Base-by-base conservation (phyloP, 768 basidiomycete genomes). In the Suillus lakei region DNA sequence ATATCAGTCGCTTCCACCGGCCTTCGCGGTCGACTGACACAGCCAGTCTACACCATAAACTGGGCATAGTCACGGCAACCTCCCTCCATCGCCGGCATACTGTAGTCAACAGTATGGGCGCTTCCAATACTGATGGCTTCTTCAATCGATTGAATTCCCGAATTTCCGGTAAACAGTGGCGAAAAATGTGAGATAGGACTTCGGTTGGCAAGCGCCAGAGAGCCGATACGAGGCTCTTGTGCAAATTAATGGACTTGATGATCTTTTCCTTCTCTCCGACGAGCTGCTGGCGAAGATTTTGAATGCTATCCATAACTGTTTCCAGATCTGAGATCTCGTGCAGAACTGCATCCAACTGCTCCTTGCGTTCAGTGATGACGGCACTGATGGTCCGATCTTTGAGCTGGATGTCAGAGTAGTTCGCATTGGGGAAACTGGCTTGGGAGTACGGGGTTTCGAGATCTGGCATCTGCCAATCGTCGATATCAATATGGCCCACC, bases 101-200 rank as follows among this genome's bases (percentile, higher is more conserved):
- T 43, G 71, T 70, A 23, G 79, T 73, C n/a, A 86, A 67, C 8
- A 81, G 55, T 34, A 82, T 64, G 18, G 85, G 84, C 0, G 77
- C 79, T 1, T n/a, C n/a, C 1, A 10, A 12, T 4, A 5, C 10
- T 46, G 44, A 46, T 23, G n/a, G 44, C n/a, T 4, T 10, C 10
- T 5, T 15, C 15, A 41, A 41, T 15, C 6, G 5, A 4, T 41
- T 3, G 39, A 16, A 16, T 41, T 41, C 15, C 39, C 15, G 15
- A 5, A 73, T 69, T 0, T 62, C 18, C 3, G 74, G 69, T 21
- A 80, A 68, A 66, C 79, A 81, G 23, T 77, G 75, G 12, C 69
- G 68, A 69, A 86, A 86, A 36, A 86, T 82, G 71, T 85, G 81
- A 34, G 80, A 77, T 38, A 79, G 77, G 7, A 86, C 69, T 69